These are phyloP conservation scores for Salix dunnii DNA, from an alignment of 345 rosid genomes.

Conservation along the genomic window DNA sequence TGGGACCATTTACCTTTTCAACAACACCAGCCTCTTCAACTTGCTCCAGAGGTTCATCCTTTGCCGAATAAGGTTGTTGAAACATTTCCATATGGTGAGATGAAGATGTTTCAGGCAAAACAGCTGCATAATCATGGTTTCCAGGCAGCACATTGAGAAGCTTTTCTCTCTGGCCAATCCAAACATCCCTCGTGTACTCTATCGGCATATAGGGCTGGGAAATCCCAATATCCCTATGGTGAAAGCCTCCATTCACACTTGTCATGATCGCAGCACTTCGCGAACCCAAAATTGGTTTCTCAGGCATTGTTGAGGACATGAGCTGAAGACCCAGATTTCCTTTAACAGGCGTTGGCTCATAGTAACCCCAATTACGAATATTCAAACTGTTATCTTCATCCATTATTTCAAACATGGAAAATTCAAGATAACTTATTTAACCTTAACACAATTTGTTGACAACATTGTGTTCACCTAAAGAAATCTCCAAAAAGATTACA, in stretches of 20 bases:
- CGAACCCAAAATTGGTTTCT: neutral
- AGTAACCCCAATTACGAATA: neutral
- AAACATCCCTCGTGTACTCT: constrained; percentile 56
- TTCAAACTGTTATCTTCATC: neutral
- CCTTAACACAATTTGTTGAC: neutral
- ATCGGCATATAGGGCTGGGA: constrained; percentile 50
- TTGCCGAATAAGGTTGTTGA: constrained; percentile 47
- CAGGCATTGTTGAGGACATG: neutral
- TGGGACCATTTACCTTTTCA: constrained; percentile 40
- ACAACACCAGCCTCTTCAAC: constrained; percentile 42
- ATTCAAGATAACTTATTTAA: neutral
- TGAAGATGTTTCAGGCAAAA: constrained; percentile 60
- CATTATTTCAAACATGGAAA: neutral
- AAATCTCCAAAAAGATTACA: neutral
- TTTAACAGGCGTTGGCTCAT: neutral
- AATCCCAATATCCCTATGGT: constrained; percentile 20
- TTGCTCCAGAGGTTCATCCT: constrained; percentile 45
- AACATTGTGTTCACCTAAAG: neutral
- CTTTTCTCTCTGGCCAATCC: constrained; percentile 71
- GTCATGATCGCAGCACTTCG: neutral
- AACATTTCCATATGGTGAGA: constrained; percentile 58
- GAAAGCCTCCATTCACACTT: neutral
- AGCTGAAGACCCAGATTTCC: neutral
- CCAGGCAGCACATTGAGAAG: constrained; percentile 54
- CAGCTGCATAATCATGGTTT: constrained; percentile 36